Percentiles rank a stretch among this genome's conserved stretches.
Evolutionary conservation across 352 stramenopile genomes (phyloP).

Genomic region (Thalassiosira oceanica): DNA sequence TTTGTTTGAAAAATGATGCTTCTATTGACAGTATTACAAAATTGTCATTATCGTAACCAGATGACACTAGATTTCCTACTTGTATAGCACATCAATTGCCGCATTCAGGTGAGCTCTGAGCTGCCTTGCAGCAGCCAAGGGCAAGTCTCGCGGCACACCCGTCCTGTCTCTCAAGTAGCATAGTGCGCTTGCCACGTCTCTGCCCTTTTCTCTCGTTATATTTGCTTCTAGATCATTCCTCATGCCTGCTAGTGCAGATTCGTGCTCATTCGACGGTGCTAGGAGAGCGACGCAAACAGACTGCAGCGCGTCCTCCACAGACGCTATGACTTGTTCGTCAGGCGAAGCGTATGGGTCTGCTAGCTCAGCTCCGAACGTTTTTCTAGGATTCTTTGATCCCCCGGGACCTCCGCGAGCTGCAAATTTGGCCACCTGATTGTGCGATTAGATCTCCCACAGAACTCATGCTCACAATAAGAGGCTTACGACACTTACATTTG

Average conservation of each 20-base stretch:
- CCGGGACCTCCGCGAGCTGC: conserved; percentile 61
- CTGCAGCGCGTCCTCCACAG: conserved; percentile 59
- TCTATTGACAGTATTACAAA: no score
- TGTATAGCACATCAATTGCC: conserved; percentile 54
- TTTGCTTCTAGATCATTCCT: conserved; percentile 24
- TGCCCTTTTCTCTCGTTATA: conserved; percentile 26
- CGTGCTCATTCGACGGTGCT: conserved; percentile 14
- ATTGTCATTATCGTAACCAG: no score
- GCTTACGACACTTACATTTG: conserved; percentile 55
- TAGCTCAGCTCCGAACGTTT: conserved; percentile 72
- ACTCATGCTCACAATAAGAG: no score
- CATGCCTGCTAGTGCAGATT: conserved; percentile 31
- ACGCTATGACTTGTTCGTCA: conserved; percentile 50
- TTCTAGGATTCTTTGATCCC: conserved; percentile 65
- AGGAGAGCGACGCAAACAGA: conserved; percentile 52
- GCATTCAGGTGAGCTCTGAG: conserved; percentile 78
- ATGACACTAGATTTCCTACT: no score
- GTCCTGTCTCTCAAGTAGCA: conserved; percentile 73
- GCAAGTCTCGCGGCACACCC: conserved; percentile 72
- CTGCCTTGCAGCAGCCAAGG: conserved; percentile 64
- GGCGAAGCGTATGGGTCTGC: conserved; percentile 72
- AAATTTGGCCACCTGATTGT: conserved; percentile 58
- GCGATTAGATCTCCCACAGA: not conserved
- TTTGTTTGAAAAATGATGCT: no score
- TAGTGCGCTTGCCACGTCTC: conserved; percentile 52